Evolutionary conservation across 352 stramenopile genomes (phyloP).

Genomic region (Saprolegnia diclina): DNA sequence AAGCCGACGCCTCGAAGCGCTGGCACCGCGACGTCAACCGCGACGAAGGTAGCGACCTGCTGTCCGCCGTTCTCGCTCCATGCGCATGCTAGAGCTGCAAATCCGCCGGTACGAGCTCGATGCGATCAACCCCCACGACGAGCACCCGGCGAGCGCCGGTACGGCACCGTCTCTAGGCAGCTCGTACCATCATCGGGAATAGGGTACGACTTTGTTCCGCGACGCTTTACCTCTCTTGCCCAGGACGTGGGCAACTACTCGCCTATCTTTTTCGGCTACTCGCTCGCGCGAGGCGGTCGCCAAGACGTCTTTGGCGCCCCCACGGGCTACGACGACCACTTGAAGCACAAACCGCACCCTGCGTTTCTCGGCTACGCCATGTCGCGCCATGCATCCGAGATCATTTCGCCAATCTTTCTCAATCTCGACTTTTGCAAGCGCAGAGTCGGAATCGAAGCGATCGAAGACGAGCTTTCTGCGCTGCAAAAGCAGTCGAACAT

Average conservation of each 20-base stretch:
- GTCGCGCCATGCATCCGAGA: conserved; percentile 36
- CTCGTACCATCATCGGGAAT: neutral
- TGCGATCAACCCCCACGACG: conserved; percentile 43
- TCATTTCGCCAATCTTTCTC: conserved; percentile 68
- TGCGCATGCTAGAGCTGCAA: conserved; percentile 35
- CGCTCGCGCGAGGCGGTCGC: conserved; percentile 40
- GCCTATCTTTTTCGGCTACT: conserved; percentile 54
- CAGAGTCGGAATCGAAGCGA: conserved; percentile 36
- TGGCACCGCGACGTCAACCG: conserved; percentile 47
- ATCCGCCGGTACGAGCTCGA: conserved; percentile 59
- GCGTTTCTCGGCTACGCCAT: conserved; percentile 51
- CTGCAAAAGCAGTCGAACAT: conserved; percentile 22
- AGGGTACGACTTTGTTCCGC: conserved; percentile 41
- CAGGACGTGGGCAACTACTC: conserved; percentile 29
- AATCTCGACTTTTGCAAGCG: conserved; percentile 49
- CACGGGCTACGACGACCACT: neutral
- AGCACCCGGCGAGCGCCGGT: conserved; percentile 42
- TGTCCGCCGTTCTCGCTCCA: neutral
- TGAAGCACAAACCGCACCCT: conserved; percentile 36
- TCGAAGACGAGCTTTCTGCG: conserved; percentile 10
- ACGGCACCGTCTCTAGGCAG: neutral
- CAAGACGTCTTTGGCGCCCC: conserved; percentile 30
- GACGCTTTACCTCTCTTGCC: neutral
- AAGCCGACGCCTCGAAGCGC: neutral
- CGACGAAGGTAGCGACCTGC: conserved; percentile 40